These are phyloP conservation scores for Ampelocalamus luodianensis DNA, from an alignment of 176 grass and related monocot genomes.

Conservation along the genomic window DNA sequence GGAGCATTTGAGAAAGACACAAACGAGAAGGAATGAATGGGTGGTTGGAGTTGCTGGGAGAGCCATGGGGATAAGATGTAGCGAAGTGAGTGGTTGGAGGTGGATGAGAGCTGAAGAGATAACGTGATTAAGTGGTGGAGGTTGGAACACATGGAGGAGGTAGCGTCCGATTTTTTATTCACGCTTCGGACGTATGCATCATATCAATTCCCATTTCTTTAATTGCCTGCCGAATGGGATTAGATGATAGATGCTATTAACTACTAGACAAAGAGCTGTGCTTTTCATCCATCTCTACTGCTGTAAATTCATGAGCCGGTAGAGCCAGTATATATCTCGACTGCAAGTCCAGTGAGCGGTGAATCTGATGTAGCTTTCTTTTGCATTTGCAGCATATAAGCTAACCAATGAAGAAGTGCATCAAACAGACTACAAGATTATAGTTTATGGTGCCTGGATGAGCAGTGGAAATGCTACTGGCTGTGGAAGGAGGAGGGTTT, in stretches of 20 bases:
- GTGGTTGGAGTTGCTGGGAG: too few relatives aligned
- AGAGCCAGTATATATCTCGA: neutral
- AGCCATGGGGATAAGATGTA: too few relatives aligned
- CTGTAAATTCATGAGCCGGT: neutral
- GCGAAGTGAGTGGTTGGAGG: too few relatives aligned
- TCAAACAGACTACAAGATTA: constrained; percentile 32
- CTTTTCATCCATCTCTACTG: neutral
- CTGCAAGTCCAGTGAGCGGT: neutral
- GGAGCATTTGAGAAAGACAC: too few relatives aligned
- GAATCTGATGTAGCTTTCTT: constrained; percentile 34
- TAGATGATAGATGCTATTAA: neutral
- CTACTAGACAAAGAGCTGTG: neutral
- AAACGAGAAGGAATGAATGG: too few relatives aligned
- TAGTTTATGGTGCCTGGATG: constrained; percentile 66
- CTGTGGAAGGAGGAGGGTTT: constrained; percentile 98
- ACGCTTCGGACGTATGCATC: too few relatives aligned
- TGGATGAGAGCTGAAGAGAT: too few relatives aligned
- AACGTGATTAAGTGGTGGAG: too few relatives aligned
- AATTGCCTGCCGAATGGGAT: neutral
- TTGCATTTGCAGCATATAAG: constrained; percentile 28
- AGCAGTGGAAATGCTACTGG: constrained; percentile 91
- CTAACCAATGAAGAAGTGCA: constrained; percentile 31
- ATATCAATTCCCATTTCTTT: too few relatives aligned
- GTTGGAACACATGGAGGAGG: too few relatives aligned
- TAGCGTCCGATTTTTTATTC: too few relatives aligned